Base-by-base conservation (phyloP, 345 rosid genomes). In the Triadica sebifera region DNA sequence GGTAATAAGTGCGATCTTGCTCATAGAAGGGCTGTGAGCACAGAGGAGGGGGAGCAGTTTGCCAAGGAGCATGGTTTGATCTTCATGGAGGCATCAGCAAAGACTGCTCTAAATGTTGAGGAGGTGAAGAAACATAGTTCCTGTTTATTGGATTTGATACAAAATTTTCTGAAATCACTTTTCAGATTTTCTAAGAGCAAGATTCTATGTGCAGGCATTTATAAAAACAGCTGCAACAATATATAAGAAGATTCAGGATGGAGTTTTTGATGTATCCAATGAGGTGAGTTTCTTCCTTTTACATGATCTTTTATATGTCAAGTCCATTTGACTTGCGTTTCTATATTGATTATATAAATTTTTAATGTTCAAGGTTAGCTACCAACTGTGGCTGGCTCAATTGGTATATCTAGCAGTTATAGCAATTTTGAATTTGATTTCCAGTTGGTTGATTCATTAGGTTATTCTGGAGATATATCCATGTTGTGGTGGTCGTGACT, bases 81-180 rank as follows among this genome's bases (percentile, higher is more conserved):
- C 59, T 95, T 95, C 84, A 95, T 93, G 97, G 99, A 95, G 75
- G 99, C 98, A 71, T 95, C 99, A 74, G 99, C 99, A 52, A 95
- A 93, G 80, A 93, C 99, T 80, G 96, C 99, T 76, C 97, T 87
- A 83, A 95, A 95, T 80, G 99, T 95, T 7, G 98, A 95, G 76
- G 98, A 95, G 93, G 99, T 91, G 67, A 62, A 5, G 12, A 25
- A 58, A 49, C 69, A 49, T 41, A 12, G 16, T 67, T 19, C 56
- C 19, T 72, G 38, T 61, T 15, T 49, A 39, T 38, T 65, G 37
- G 69, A 63, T 58, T 25, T 62, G 19, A 24, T 12, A 10, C 5
- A 57, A 37, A 38, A 11, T 1, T 58, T 46, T 58, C 17, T 59
- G 41, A 10, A 20, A 13, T 38, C 19, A 12, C 22, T 12, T 52